Evolutionary conservation across 1,284 basidiomycete genomes (phyloP).

Genomic region (Takashimella koratensis): DNA sequence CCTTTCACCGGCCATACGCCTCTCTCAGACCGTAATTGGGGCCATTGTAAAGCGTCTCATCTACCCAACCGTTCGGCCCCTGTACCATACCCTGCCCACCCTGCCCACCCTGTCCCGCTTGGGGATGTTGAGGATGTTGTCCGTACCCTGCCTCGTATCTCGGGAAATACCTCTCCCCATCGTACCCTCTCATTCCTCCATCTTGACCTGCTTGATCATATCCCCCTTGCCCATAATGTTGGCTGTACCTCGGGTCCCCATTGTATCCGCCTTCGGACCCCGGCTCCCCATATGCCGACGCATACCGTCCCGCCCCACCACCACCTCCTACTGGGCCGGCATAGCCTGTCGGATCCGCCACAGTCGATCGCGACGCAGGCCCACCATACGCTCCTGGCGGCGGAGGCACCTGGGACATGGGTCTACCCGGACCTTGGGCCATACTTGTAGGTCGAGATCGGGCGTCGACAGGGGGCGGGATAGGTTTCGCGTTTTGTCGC

Average conservation of each 20-base stretch:
- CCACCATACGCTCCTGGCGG: no score
- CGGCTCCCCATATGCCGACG: no score
- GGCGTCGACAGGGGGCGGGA: not conserved
- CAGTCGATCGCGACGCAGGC: no score
- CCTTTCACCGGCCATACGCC: slow-evolving; percentile 15
- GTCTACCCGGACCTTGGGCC: not conserved
- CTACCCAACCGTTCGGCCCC: slow-evolving; percentile 26
- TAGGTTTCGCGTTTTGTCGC: not conserved
- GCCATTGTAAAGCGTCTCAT: slow-evolving; percentile 40
- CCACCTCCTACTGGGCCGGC: no score
- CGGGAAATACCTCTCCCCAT: not conserved
- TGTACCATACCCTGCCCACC: no score
- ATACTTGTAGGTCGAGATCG: not conserved
- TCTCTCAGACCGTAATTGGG: slow-evolving; percentile 30
- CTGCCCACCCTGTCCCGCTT: not conserved
- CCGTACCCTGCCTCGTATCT: not conserved
- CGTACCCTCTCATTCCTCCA: slow-evolving; percentile 1
- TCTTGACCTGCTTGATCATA: slow-evolving; percentile 3
- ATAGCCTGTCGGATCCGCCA: no score
- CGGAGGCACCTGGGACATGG: not conserved
- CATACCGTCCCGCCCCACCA: no score
- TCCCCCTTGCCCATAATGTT: slow-evolving; percentile 3
- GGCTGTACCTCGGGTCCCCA: not conserved
- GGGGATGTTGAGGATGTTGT: not conserved
- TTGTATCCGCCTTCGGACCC: no score